Evolutionary conservation across 345 rosid genomes (phyloP), one percentile per base, ranked within the genome.

Genomic region (Eucalyptus sp.): DNA sequence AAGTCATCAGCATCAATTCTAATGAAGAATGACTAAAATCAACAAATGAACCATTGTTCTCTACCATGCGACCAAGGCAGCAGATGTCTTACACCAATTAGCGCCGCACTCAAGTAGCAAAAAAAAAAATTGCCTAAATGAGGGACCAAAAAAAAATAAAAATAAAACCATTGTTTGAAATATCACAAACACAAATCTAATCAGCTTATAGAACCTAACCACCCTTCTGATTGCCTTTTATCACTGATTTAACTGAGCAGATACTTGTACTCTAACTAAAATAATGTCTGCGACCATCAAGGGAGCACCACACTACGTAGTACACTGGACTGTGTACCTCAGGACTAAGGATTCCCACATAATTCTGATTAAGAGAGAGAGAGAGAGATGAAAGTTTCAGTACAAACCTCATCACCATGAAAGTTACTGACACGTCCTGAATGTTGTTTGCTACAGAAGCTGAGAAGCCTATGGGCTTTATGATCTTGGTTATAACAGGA

Each of bases 391-490:
- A 37, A 56, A 79, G 89, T 80, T 54, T 66, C 58, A 60, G 89
- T 29, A 93, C 96, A 86, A 91, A 98, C 99, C 99, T 97, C 92
- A 94, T 44, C 37, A 96, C 99, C 89, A 79, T 33, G 89, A 98
- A 98, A 87, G 95, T 94, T 87, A 98, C 99, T 88, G 91, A 85
- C 87, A 94, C 99, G 80, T 96, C 97, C 92, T 95, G 99, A 81
- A 58, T 89, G 90, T 91, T 92, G 87, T 94, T 92, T 79, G 94
- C 52, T 56, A 93, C 93, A 88, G 98, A 94, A 89, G 96, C 92
- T 85, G 97, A 92, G 89, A 95, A 98, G 56, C 93, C 92, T 89
- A 96, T 91, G 49, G 98, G 96, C 93, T 93, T 96, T 90, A 98
- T 90, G 89, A 98, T 96, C 94, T 94, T 95, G 88, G 89, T 89